Percentiles rank a stretch among this genome's conserved stretches.
Evolutionary conservation across 108 stramenopile species (phyloP).

Genomic region (Cyclostephanos invisitatus): DNA sequence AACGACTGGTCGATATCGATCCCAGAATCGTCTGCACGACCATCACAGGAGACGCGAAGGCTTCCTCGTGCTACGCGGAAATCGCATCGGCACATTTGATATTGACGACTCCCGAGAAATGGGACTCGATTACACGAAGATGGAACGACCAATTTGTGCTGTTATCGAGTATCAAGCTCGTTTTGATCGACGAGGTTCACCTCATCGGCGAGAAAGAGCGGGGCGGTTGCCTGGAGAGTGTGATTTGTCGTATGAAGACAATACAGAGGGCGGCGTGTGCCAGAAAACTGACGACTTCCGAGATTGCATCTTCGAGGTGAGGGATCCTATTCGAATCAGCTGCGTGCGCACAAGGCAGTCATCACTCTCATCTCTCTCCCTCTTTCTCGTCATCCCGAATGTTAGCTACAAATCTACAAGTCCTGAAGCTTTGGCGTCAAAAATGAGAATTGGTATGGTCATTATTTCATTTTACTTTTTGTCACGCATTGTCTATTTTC

Average conservation of each 20-base stretch:
- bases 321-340: not conserved
- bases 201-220: conserved; percentile 87
- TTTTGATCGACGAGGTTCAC: conserved; percentile 95
- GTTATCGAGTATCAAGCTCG: conserved; percentile 87
- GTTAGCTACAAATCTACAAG: conserved; percentile 58
- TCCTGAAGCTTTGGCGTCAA: conserved; percentile 62
- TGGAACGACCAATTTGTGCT: conserved; percentile 93
- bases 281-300: conserved; percentile 24
- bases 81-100: conserved; percentile 82
- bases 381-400: not conserved
- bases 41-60: conserved; percentile 88
- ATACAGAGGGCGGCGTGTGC: conserved; percentile 68
- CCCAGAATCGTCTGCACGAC: conserved; percentile 62
- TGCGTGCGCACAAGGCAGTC: not conserved
- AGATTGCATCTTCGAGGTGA: conserved; percentile 47
- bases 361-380: not conserved
- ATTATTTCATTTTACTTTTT: not conserved
- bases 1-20: conserved; percentile 63
- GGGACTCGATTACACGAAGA: conserved; percentile 90
- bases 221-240: conserved; percentile 86
- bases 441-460: conserved; percentile 56
- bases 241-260: conserved; percentile 90
- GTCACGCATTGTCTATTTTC: not conserved
- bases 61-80: conserved; percentile 63
- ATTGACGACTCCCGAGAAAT: conserved; percentile 96